Base-by-base conservation (phyloP, 2,329 filamentous ascomycete genomes). In the Sclerotinia glacialis region DNA sequence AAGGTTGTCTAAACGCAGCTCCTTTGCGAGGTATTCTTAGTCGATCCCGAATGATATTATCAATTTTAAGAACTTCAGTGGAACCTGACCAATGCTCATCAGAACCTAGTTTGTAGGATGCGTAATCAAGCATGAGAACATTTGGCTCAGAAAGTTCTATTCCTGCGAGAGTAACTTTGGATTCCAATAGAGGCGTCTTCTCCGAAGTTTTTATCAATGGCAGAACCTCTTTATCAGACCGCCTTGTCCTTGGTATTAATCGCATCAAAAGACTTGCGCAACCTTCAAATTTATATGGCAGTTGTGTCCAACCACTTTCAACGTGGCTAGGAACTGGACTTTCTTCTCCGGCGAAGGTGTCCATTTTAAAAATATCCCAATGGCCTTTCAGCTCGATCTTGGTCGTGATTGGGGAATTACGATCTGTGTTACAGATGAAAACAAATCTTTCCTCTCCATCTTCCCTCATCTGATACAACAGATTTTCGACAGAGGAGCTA, bases 351-450 rank as follows among this genome's bases (percentile, higher is more conserved):
- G 70, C 71, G 6, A 77, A 70, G 6, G 76, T 76, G 16, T 76
- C 74, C 49, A 77, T 52, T 4, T 71, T 60, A 16, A 69, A 68
- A n/a, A 76, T 66, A 5, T 72, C 63, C 75, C 75, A 77, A 9
- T 47, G 28, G 1, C 75, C 75, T 26, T 71, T 73, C 28, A 77
- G 61, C 5, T 68, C 61, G 0, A 77, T 66, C 6, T 52, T 64
- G n/a, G 72, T 72, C 26, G 71, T 66, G 8, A 70, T 59, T 0
- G 71, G 63, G 2, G 67, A 69, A 14, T 61, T 69, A 3, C 74
- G 71, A 44, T 77, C 72, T 16, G 71, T 74, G 37, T 77, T 77
- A 67, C 75, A 76, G 62, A 76, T 71, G 60, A 77, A 77, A 2
- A 76, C 64, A 47, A 73, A 77, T 9, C 71, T 70, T 14, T 74